phyloP scores from a whole-genome alignment of 2,329 filamentous ascomycete species.

The Curvularia hawaiiensis region DNA sequence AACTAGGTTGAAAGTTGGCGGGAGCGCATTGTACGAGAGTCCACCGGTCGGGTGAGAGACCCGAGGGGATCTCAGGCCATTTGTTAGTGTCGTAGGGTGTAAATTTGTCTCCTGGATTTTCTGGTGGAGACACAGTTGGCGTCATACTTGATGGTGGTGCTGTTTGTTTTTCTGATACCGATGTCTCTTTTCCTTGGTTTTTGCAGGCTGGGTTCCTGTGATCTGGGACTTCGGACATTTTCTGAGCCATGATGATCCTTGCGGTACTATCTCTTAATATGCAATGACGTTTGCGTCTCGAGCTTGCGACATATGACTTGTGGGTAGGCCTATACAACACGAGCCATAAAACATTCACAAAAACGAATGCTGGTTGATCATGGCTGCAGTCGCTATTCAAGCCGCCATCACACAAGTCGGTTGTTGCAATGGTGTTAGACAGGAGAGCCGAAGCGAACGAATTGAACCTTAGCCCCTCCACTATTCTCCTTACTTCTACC shows the following conservation, averaged over 20 bases:
- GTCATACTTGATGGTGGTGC: background rate
- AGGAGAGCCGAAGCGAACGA: conserved; percentile 13
- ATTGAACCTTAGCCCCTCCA: conserved; percentile 4
- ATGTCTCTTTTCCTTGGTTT: background rate
- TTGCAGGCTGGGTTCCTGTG: background rate
- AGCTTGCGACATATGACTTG: background rate
- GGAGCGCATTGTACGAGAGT: conserved; percentile 45
- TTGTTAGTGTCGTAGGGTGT: conserved; percentile 39
- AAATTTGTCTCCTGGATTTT: conserved; percentile 30
- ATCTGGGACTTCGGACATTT: background rate
- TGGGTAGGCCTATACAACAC: background rate
- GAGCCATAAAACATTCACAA: too few relatives aligned
- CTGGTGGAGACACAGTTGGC: background rate
- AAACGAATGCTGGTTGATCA: background rate
- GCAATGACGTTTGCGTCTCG: background rate
- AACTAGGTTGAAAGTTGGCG: conserved; percentile 67
- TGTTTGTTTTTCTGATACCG: background rate
- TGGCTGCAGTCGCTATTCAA: background rate
- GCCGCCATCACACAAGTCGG: background rate
- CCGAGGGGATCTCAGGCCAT: conserved; percentile 25
- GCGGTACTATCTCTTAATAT: background rate
- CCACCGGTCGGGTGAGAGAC: conserved; percentile 45
- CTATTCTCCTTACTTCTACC: background rate
- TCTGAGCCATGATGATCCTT: background rate
- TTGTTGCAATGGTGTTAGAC: background rate